Evolutionary conservation across 495 filamentous ascomycete species (phyloP).

Genomic region (Xylaria scruposa): DNA sequence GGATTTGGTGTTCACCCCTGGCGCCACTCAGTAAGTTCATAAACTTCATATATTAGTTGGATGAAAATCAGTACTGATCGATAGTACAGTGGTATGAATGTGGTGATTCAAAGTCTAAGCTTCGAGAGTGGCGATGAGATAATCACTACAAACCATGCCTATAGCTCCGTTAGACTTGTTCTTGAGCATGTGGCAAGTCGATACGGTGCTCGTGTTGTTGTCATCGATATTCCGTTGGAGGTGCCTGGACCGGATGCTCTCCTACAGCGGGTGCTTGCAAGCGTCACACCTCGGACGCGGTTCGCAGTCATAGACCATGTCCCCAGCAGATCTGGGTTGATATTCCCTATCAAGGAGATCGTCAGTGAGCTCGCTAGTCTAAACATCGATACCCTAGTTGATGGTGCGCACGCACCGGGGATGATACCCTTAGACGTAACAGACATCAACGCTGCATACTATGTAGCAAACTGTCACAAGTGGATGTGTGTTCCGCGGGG

Average conservation of each 20-base stretch:
- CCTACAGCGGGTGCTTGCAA: constrained; percentile 19
- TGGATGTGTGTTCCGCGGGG: constrained; percentile 9
- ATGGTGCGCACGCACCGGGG: constrained; percentile 26
- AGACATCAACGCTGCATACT: constrained; percentile 27
- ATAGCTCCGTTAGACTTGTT: constrained; percentile 5
- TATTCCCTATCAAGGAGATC: constrained; percentile 29
- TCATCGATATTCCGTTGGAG: constrained; percentile 7
- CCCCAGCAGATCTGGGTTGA: constrained; percentile 25
- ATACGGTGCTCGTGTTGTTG: neutral
- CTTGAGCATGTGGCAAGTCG: neutral
- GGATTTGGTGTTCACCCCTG: constrained; percentile 4
- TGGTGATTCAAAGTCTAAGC: constrained; percentile 1
- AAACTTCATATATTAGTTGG: neutral
- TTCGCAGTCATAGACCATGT: constrained; percentile 31
- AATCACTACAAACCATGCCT: constrained; percentile 14
- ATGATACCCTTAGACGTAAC: constrained; percentile 20
- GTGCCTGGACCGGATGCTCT: constrained; percentile 17
- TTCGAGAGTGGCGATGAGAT: constrained; percentile 8
- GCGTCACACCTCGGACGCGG: constrained; percentile 28
- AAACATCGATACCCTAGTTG: constrained; percentile 27
- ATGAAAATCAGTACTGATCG: neutral
- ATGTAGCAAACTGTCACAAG: constrained; percentile 23
- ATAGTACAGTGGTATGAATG: constrained; percentile 4
- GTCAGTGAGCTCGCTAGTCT: constrained; percentile 25
- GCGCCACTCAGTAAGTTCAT: neutral